Evolutionary conservation across 2,329 filamentous ascomycete species (phyloP).

Genomic region (Pestalotiopsis sp.): DNA sequence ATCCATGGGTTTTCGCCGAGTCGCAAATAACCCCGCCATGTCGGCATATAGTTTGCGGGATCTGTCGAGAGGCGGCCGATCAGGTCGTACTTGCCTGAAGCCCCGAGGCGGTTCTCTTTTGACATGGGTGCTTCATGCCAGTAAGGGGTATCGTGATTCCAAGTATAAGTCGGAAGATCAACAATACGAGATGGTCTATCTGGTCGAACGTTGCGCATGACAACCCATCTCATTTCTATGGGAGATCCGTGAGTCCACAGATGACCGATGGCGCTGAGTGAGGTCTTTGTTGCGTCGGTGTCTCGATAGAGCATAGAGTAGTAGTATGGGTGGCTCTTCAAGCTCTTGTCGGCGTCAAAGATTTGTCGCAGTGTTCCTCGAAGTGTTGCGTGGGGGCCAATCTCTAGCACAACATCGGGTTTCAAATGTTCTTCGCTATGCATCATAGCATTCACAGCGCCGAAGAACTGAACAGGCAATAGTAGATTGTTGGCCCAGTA

Average conservation of each 20-base stretch:
- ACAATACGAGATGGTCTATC: slow-evolving; percentile 31
- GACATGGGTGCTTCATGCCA: slow-evolving; percentile 55
- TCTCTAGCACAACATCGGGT: slow-evolving; percentile 21
- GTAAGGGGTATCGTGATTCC: slow-evolving; percentile 53
- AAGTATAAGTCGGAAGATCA: slow-evolving; percentile 52
- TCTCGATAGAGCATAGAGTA: slow-evolving; percentile 16
- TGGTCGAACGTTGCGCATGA: slow-evolving; percentile 19
- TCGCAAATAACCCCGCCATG: slow-evolving; percentile 51
- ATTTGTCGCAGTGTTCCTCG: slow-evolving; percentile 26
- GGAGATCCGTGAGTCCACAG: slow-evolving; percentile 20
- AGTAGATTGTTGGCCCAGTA: slow-evolving; percentile 27
- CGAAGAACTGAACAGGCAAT: slow-evolving; percentile 22
- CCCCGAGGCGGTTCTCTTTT: slow-evolving; percentile 41
- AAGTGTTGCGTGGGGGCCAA: slow-evolving; percentile 24
- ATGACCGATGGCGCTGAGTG: slow-evolving; percentile 18
- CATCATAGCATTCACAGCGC: slow-evolving; percentile 19
- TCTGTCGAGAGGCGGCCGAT: slow-evolving; percentile 47
- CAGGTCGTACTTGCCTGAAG: slow-evolving; percentile 48
- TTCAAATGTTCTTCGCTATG: slow-evolving; percentile 11
- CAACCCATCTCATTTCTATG: slow-evolving; percentile 20
- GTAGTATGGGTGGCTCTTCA: slow-evolving; percentile 16
- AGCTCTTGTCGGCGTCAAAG: slow-evolving; percentile 18
- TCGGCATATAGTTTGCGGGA: slow-evolving; percentile 43
- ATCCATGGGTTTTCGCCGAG: slow-evolving; percentile 53
- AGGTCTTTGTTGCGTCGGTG: slow-evolving; percentile 14